phyloP scores from a whole-genome alignment of 2,329 filamentous ascomycete species.

The Beauveria scarabaeidicola region DNA sequence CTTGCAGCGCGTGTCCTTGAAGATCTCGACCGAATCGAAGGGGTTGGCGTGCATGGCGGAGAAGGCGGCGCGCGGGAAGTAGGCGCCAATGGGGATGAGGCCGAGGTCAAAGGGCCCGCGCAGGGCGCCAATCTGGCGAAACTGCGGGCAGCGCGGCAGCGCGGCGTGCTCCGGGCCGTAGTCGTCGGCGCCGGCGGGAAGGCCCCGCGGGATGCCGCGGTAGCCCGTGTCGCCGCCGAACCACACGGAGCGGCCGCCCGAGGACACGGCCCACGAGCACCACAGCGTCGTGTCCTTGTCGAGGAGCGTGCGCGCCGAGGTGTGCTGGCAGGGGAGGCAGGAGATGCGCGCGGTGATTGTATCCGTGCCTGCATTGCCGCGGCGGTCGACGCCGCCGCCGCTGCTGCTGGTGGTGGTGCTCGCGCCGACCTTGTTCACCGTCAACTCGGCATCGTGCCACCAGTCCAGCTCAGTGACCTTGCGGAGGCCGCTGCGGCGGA shows the following conservation, averaged over 20 bases:
- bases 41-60: constrained; percentile 80
- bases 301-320: constrained; percentile 56
- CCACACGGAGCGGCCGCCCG: constrained; percentile 69
- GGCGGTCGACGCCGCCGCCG: neutral
- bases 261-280: constrained; percentile 76
- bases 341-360: constrained; percentile 64
- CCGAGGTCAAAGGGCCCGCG: constrained; percentile 86
- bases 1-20: constrained; percentile 70
- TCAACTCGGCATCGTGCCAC: constrained; percentile 82
- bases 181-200: constrained; percentile 57
- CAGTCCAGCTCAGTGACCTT: constrained; percentile 88
- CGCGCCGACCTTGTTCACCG: constrained; percentile 33
- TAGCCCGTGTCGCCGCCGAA: constrained; percentile 92
- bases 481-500: constrained; percentile 57
- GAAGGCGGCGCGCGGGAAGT: constrained; percentile 64
- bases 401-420: constrained; percentile 14
- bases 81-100: constrained; percentile 88
- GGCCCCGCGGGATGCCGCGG: constrained; percentile 56
- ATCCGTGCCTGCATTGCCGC: constrained; percentile 9
- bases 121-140: constrained; percentile 70
- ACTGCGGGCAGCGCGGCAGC: constrained; percentile 71
- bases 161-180: constrained; percentile 58
- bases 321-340: constrained; percentile 80
- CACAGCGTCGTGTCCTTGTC: constrained; percentile 74
- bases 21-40: constrained; percentile 82